Evolutionary conservation across 2,329 filamentous ascomycete species (phyloP), one percentile per base, ranked within the genome.

Genomic region (Corniculantispora saksenae): DNA sequence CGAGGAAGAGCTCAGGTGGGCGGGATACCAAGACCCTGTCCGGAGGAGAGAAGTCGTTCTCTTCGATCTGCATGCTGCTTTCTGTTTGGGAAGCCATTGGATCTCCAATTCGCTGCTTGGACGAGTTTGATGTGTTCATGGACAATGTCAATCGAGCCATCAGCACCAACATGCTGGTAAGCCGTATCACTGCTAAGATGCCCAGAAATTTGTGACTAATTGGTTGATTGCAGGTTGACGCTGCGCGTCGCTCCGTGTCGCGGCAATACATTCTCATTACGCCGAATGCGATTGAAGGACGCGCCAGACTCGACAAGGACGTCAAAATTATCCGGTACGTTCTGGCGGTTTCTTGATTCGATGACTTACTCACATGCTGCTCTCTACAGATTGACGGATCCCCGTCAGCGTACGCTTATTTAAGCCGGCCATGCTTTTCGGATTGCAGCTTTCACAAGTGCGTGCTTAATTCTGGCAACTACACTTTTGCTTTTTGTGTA

Each of bases 71-170:
- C 78, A 85, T 99, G 71, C 81, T 99, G 63, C 84, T 99, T 38
- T 88, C 93, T 2, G 90, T 99, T 21, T 99, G 95, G 95, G 95
- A 99, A 75, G 94, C 95, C 35, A 99, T 99, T 90, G 94, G 95
- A 13, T 96, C 93, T 21, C 94, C 94, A 0, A 90, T 99, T 67
- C 88, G 95, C 63, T 99, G 95, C 73, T 83, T 99, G 62, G 95
- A 99, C 78, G 95, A 99, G 78, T 99, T 98, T 74, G 95, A 99
- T 75, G 95, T 99, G 38, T 99, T 97, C 82, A 99, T 99, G 95
- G 95, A 99, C 78, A 93, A 91, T 70, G 92, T 98, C 66, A 99
- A 99, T 77, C 89, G 95, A 67, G 92, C 91, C 64, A 91, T 96
- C 70, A 96, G 92, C 74, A 97, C 97, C 71, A 91, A 91, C 68